Evolutionary conservation across 1,284 basidiomycete species (phyloP), one percentile per base, ranked within the genome.

Genomic region (Trichosporon sp.): DNA sequence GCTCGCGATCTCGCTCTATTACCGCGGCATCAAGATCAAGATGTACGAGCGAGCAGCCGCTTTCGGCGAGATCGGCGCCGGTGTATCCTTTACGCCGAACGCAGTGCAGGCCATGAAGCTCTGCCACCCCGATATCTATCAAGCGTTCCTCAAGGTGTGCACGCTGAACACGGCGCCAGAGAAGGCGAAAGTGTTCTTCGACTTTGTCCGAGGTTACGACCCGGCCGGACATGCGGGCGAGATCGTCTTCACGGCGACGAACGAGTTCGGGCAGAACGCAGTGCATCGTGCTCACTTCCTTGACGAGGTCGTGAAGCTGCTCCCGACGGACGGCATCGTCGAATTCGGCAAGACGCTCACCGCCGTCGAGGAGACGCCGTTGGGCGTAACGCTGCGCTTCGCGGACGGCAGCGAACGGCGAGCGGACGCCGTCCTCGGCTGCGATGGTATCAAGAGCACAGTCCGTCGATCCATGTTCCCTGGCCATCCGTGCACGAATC

Each of bases 41-140:
- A 44, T 70, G 33, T 70, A 70, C 63, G 69, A 70, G 61, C 64
- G 65, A 19, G 60, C 69, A 0, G 56, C 58, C 31, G 59, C 59
- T 9, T 70, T 70, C 23, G 69, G 66, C 23, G 69, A 70, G 63
- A 68, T 70, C 29, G 69, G 69, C 16, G 69, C 69, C 9, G 69
- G 69, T 0, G 69, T 70, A 2, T 52, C 59, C 5, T 68, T 70
- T 40, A 63, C 61, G 25, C 66, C 69, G 13, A 66, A 65, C 31
- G 66, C 69, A 4, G 58, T 66, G 14, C 49, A 60, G 14, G 66
- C 69, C 19, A 68, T 70, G 66, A 52, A 60, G 21, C 21, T 62
- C 8, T 68, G 66, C 56, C 62, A 67, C n/a, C 13, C 25, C 21
- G 66, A 64, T 6, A 59, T 66, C 8, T 63, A 63, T 23, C 63